Percentiles rank a stretch among this genome's conserved stretches.
These are phyloP conservation scores for Skeletonema potamos DNA, from an alignment of 108 stramenopile species.

Conservation along the genomic window DNA sequence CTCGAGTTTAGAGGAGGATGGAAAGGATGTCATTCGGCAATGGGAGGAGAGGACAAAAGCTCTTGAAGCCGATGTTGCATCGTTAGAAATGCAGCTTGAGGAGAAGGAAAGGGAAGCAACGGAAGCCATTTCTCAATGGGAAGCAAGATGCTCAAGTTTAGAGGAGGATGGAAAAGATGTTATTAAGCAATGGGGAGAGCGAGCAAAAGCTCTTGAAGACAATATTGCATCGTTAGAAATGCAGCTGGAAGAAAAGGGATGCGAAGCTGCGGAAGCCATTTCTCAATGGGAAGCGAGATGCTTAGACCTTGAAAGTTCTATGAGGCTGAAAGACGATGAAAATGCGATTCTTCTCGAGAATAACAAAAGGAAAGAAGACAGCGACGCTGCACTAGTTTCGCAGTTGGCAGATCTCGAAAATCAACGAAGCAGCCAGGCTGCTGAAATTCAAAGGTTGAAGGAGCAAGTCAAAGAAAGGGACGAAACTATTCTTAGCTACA, in stretches of 20 bases:
- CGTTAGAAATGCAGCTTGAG: slow-evolving; percentile 37
- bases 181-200: slow-evolving; percentile 42
- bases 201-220: slow-evolving; percentile 38
- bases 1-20: slow-evolving; percentile 37
- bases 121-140: slow-evolving; percentile 53
- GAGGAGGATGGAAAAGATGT: slow-evolving; percentile 27
- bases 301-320: slow-evolving; percentile 19
- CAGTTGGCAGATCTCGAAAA: not conserved
- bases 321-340: slow-evolving; percentile 7
- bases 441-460: slow-evolving; percentile 11
- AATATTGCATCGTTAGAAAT: slow-evolving; percentile 37
- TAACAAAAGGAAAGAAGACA: not conserved
- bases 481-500: slow-evolving; percentile 29
- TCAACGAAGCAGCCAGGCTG: not conserved
- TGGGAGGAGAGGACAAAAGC: slow-evolving; percentile 48
- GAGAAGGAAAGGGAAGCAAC: slow-evolving; percentile 49
- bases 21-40: slow-evolving; percentile 22
- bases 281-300: slow-evolving; percentile 44
- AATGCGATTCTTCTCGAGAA: not conserved
- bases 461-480: slow-evolving; percentile 34
- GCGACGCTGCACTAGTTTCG: not conserved
- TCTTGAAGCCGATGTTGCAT: slow-evolving; percentile 43
- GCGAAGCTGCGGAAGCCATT: slow-evolving; percentile 49
- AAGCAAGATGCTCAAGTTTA: slow-evolving; percentile 39
- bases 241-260: slow-evolving; percentile 44